phyloP scores from a whole-genome alignment of 1,284 basidiomycete species.

The Heterobasidion parviporum region DNA sequence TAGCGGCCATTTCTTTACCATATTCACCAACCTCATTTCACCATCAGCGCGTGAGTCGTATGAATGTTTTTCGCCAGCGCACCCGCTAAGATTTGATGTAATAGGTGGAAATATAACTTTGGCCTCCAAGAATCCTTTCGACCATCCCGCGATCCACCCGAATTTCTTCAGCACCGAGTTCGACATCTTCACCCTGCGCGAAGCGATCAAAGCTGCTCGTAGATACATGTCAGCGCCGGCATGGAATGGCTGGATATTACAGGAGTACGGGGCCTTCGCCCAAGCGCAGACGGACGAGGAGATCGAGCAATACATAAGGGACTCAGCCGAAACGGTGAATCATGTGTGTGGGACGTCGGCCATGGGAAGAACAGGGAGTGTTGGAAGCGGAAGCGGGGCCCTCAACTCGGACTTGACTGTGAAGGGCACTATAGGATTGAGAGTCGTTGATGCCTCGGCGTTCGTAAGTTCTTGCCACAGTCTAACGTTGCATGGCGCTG shows the following conservation, averaged over 20 bases:
- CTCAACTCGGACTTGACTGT: constrained; percentile 47
- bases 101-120: constrained; percentile 13
- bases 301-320: constrained; percentile 6
- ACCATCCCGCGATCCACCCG: constrained; percentile 17
- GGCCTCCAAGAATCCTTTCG: constrained; percentile 16
- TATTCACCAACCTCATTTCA: constrained; percentile 7
- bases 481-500: background rate
- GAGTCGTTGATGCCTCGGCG: constrained; percentile 17
- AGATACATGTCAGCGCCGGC: constrained; percentile 6
- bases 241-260: constrained; percentile 8
- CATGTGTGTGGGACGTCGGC: constrained; percentile 17
- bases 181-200: constrained; percentile 8
- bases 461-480: constrained; percentile 10
- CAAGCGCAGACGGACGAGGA: constrained; percentile 10
- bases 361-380: constrained; percentile 11
- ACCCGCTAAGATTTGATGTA: background rate
- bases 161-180: constrained; percentile 14
- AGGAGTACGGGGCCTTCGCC: constrained; percentile 1
- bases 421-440: constrained; percentile 33
- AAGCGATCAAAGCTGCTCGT: constrained; percentile 5
- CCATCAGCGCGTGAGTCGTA: constrained; percentile 7
- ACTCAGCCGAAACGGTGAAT: constrained; percentile 8
- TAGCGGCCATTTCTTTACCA: constrained; percentile 6
- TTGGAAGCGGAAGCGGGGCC: background rate
- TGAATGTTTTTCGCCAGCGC: background rate